phyloP scores from a whole-genome alignment of 176 grass and related monocot genomes.

The Lolium multiflorum region DNA sequence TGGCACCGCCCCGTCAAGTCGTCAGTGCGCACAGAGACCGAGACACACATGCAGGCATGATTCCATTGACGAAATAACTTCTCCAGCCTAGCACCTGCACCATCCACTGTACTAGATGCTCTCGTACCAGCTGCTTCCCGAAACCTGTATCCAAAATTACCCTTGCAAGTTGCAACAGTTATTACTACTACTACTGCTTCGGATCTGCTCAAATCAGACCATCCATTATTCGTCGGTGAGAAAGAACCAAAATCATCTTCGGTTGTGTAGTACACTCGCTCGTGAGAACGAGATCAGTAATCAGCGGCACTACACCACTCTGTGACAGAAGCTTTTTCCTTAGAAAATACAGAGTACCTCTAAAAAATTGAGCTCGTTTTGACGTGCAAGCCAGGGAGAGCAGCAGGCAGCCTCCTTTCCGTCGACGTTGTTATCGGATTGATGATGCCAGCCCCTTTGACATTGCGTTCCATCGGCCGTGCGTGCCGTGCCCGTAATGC shows the following conservation, averaged over 20 bases:
- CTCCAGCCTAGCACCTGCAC: slow-evolving; percentile 5
- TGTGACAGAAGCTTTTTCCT: too few species aligned
- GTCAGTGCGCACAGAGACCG: background rate
- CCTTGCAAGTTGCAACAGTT: too few species aligned
- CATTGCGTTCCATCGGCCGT: background rate
- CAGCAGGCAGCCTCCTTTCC: too few species aligned
- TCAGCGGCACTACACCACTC: too few species aligned
- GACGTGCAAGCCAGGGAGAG: background rate
- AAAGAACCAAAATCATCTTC: background rate
- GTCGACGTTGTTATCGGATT: background rate
- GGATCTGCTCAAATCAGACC: too few species aligned
- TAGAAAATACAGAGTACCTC: too few species aligned
- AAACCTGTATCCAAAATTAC: background rate
- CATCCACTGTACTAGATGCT: background rate
- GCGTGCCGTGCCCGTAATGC: slow-evolving; percentile 27
- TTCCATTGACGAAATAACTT: background rate
- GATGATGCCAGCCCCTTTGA: background rate
- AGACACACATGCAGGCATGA: background rate
- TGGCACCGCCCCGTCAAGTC: background rate
- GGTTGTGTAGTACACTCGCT: too few species aligned
- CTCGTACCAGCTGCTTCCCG: background rate
- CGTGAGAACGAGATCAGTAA: too few species aligned
- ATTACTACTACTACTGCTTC: too few species aligned
- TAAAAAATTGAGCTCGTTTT: background rate
- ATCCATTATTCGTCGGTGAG: too few species aligned